Base-by-base conservation (phyloP, 495 filamentous ascomycete genomes). In the Emericellopsis terricola region DNA sequence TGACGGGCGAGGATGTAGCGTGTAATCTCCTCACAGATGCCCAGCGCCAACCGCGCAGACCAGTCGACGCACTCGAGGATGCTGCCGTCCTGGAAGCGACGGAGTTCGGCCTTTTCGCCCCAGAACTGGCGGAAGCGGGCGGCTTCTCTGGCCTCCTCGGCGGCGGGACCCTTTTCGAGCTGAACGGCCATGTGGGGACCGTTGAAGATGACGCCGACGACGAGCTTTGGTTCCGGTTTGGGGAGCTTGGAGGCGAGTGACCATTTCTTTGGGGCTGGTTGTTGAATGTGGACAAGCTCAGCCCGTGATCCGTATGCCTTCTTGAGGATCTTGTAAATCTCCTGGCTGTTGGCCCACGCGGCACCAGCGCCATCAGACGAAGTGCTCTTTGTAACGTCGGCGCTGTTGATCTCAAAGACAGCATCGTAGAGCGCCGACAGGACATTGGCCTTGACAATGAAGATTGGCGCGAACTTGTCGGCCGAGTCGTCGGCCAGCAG, bases 91-190 rank as follows among this genome's bases (percentile, higher is more conserved):
- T 76, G 76, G 50, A 82, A 83, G 21, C 78, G 71, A 44, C 78
- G 65, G 13, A 83, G 59, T 38, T 82, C 78, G 9, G 78, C 60
- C 46, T 76, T 79, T 3, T 77, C 66, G 5, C 78, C 78, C 78
- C 78, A 84, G 47, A 84, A 82, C 19, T 65, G 58, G n/a, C 73
- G 72, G 40, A 78, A 84, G 16, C 55, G 58, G 6, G 70, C 67
- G 20, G 77, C 70, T 42, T 72, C 67, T 36, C 69, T 66, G 48
- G 73, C 83, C 31, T 83, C 64, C 49, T 94, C 82, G 3, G 81
- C 81, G 1, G 74, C 49, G 2, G 89, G 89, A 2, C 89, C 89
- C 45, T 82, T 76, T 44, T 97, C 89, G 28, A 94, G 75, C 15
- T 68, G 60, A 15, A 85, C 74, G 29, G 64, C 56, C 34, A 73